phyloP scores from a whole-genome alignment of 2,329 filamentous ascomycete species.

The Aspergillus sp. region DNA sequence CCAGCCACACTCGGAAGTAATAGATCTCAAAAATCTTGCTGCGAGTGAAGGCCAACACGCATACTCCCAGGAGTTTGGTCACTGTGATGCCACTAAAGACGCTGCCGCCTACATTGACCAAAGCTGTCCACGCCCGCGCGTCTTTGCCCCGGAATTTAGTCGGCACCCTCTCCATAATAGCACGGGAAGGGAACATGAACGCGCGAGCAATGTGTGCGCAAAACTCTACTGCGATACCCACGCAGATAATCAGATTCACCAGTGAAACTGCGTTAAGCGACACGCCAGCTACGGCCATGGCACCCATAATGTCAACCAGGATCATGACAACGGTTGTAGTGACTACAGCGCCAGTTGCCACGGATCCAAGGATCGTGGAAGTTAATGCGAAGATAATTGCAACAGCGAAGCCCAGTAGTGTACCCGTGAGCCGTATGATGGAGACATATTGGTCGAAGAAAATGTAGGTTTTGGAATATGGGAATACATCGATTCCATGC shows the following conservation, averaged over 20 bases:
- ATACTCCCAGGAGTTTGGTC: constrained; percentile 90
- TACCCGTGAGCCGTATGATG: constrained; percentile 77
- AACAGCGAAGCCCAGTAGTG: constrained; percentile 78
- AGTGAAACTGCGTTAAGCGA: constrained; percentile 93
- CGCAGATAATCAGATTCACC: constrained; percentile 95
- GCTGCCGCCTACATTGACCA: constrained; percentile 91
- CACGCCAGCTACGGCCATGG: constrained; percentile 86
- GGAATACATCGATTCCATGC: constrained; percentile 82
- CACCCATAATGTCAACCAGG: constrained; percentile 88
- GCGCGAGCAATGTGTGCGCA: constrained; percentile 95
- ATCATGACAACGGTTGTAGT: constrained; percentile 90
- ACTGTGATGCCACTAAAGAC: constrained; percentile 96
- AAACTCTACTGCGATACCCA: constrained; percentile 95
- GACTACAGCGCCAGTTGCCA: constrained; percentile 78
- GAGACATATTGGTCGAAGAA: constrained; percentile 97
- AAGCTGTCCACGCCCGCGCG: constrained; percentile 84
- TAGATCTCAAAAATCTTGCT: constrained; percentile 99
- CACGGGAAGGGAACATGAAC: constrained; percentile 87
- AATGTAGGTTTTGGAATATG: constrained; percentile 96
- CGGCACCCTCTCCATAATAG: constrained; percentile 77
- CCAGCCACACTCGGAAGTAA: constrained; percentile 96
- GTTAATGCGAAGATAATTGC: constrained; percentile 83
- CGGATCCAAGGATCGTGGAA: constrained; percentile 76
- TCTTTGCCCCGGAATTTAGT: constrained; percentile 78
- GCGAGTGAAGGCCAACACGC: constrained; percentile 87